Conservation (phyloP, 805 yeast species). For the Starmerella bacillaris region DNA sequence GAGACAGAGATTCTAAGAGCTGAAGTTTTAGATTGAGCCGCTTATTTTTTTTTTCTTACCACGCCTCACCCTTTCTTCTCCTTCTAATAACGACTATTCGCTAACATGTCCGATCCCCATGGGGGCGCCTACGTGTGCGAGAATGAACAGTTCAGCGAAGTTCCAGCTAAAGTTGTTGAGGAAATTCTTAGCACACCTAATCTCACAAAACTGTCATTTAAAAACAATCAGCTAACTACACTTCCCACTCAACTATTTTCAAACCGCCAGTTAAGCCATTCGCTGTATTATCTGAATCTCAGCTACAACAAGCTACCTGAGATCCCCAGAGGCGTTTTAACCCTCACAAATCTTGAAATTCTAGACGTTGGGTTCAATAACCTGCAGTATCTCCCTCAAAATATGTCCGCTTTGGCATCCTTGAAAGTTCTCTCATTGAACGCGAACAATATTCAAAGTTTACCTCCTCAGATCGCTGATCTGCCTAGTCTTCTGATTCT, state of each 20-base stretch:
- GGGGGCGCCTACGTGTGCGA: slow-evolving; percentile 11
- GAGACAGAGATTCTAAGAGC: not conserved
- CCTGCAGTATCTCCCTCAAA: slow-evolving; percentile 32
- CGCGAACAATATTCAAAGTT: slow-evolving; percentile 36
- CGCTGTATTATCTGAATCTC: slow-evolving; percentile 42
- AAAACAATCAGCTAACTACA: slow-evolving; percentile 31
- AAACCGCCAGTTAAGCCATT: slow-evolving; percentile 23
- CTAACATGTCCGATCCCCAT: slow-evolving; percentile 1
- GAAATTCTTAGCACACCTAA: slow-evolving; percentile 26
- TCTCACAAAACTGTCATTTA: slow-evolving; percentile 31
- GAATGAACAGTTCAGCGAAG: slow-evolving; percentile 3
- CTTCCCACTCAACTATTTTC: slow-evolving; percentile 30
- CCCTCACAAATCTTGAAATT: slow-evolving; percentile 35
- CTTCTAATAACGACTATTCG: too few relatives aligned
- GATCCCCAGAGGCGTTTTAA: slow-evolving; percentile 31
- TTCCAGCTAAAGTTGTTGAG: slow-evolving; percentile 27
- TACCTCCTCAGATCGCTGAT: slow-evolving; percentile 37
- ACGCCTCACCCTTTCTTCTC: too few relatives aligned
- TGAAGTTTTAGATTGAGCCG: not conserved
- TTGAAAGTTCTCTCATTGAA: slow-evolving; percentile 41
- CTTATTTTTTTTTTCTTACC: too few relatives aligned
- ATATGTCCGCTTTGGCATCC: slow-evolving; percentile 25
- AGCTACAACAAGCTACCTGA: slow-evolving; percentile 39
- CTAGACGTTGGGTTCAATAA: slow-evolving; percentile 46
- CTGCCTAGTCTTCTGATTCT: slow-evolving; percentile 37